Base-by-base conservation (phyloP, 371 early-diverging fungal genomes). In the Funneliformis caledonium region DNA sequence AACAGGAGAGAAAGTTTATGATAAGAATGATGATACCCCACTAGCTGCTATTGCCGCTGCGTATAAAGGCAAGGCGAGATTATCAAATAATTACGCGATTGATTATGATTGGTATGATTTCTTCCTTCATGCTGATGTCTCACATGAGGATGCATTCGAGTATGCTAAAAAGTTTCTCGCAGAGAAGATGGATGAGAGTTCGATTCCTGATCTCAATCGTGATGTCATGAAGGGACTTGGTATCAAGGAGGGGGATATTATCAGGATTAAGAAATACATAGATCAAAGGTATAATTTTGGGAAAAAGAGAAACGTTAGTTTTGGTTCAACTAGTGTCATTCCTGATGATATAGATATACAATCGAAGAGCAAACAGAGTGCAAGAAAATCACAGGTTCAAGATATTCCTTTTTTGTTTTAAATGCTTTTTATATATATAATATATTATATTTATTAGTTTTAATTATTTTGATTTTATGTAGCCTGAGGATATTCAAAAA, bases 61-160 rank as follows among this genome's bases (percentile, higher is more conserved):
- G 0, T 65, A 61, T 45, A 78, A 56, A 68, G 62, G 42, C 72
- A 78, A 68, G 50, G 64, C 56, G 31, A 22, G 78, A 12, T 69
- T 82, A 10, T 60, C 76, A 69, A 73, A 33, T 59, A 47, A 45
- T 85, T 82, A 70, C 84, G 7, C 60, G 4, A 84, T 87, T 52
- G 92, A 90, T 65, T 97, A 93, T 85, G 93, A 97, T 82, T 98
- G 98, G 98, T 91, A 91, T 74, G 95, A 95, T 52, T 98, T 93
- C 86, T 92, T 98, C 69, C 89, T 93, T 81, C 87, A 89, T 80
- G 91, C 93, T 45, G 94, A 92, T 8, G 87, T 97, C 80, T 89
- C 92, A 19, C 87, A 91, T 43, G 89, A 91, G 64, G 92, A 92
- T 79, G 92, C 96, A 19, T 85, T 89, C 6, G 90, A 88, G 19